Percentiles rank a stretch among this genome's conserved stretches.
phyloP scores from a whole-genome alignment of 2,329 filamentous ascomycete genomes.

The Pseudogymnoascus sp. region DNA sequence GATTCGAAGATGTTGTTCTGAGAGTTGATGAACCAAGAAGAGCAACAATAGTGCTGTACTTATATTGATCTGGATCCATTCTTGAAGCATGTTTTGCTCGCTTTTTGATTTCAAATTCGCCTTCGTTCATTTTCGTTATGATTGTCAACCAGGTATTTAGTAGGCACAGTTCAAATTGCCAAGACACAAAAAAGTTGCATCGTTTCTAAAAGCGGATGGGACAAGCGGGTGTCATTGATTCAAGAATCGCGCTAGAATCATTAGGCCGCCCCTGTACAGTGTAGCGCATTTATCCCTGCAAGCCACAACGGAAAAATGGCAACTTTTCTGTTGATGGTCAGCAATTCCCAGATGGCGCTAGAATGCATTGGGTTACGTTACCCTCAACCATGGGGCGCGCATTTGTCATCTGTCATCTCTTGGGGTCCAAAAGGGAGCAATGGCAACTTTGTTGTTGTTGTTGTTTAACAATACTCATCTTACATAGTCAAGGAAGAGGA shows the following conservation, averaged over 20 bases:
- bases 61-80: constrained; percentile 14
- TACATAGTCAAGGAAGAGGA: constrained; percentile 10
- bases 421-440: constrained; percentile 11
- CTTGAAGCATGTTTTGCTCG: constrained; percentile 13
- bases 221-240: constrained; percentile 11
- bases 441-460: constrained; percentile 13
- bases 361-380: background rate
- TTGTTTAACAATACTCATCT: constrained; percentile 13
- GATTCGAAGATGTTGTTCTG: constrained; percentile 14
- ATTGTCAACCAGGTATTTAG: background rate
- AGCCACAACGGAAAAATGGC: constrained; percentile 10
- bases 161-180: constrained; percentile 6
- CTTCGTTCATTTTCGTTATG: constrained; percentile 11
- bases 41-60: constrained; percentile 11
- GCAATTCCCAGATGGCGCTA: constrained; percentile 11
- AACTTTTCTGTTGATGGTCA: constrained; percentile 14
- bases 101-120: constrained; percentile 15
- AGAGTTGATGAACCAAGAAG: constrained; percentile 13
- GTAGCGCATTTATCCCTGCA: constrained; percentile 11
- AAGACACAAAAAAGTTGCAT: constrained; percentile 16
- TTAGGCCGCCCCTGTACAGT: constrained; percentile 2
- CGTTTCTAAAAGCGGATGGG: constrained; percentile 12
- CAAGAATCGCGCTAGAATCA: constrained; percentile 9
- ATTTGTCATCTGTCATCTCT: constrained; percentile 4
- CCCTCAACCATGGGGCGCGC: background rate